Evolutionary conservation across 345 rosid genomes (phyloP).

Genomic region (Citrus unshiu): DNA sequence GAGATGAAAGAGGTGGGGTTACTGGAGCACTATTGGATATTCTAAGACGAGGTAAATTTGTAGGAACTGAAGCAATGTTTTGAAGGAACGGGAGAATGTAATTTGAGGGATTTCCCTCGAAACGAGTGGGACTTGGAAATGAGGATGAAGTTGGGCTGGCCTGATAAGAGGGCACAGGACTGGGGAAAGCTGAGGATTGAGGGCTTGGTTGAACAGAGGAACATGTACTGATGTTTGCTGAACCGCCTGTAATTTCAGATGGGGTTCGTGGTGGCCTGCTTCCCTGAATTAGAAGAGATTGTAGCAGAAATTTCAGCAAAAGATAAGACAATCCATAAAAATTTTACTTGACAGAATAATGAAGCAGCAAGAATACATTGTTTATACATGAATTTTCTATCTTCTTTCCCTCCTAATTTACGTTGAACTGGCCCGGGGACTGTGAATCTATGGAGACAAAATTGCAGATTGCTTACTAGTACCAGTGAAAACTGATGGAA

Average conservation of each 20-base stretch:
- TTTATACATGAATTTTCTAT: neutral
- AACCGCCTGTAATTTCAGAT: constrained; percentile 39
- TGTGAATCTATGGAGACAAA: neutral
- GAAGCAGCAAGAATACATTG: neutral
- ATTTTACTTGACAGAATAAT: neutral
- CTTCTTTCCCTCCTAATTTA: neutral
- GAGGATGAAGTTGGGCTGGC: constrained; percentile 85
- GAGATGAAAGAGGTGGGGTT: constrained; percentile 96
- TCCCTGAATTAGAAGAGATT: constrained; percentile 49
- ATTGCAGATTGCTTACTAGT: neutral
- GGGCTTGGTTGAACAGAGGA: constrained; percentile 86
- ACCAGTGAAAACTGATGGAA: neutral
- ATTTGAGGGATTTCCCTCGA: constrained; percentile 47
- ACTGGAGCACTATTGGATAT: constrained; percentile 97
- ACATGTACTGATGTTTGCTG: constrained; percentile 55
- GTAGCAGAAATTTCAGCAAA: constrained; percentile 6
- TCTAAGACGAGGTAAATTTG: constrained; percentile 74
- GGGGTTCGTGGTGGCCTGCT: constrained; percentile 53
- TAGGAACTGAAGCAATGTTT: constrained; percentile 53
- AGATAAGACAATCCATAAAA: neutral
- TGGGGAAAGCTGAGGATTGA: constrained; percentile 67
- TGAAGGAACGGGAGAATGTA: constrained; percentile 75
- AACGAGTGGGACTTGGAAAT: constrained; percentile 77
- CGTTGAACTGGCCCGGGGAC: neutral
- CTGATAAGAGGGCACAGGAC: constrained; percentile 71